Percentiles rank a stretch among this genome's conserved stretches.
Evolutionary conservation across 1,284 basidiomycete species (phyloP).

Genomic region (Melampsora larici-populina): DNA sequence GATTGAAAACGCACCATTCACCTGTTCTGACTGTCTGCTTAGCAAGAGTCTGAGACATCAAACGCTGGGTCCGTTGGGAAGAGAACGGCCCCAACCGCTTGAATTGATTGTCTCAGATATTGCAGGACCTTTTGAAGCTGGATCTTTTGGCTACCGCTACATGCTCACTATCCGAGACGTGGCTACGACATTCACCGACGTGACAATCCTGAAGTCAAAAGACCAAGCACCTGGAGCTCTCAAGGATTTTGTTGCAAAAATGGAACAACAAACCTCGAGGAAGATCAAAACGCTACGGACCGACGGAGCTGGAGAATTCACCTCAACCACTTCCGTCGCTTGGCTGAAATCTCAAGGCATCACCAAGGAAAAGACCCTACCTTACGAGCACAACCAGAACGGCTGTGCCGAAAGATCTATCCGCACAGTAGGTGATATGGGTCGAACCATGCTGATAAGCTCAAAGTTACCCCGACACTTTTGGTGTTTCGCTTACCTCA

Average conservation of each 20-base stretch:
- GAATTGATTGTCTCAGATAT: too few species aligned
- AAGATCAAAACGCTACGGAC: slow-evolving; percentile 13
- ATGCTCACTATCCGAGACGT: slow-evolving; percentile 1
- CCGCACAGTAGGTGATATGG: not conserved
- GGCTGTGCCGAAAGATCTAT: slow-evolving; percentile 7
- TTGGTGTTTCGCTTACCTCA: not conserved
- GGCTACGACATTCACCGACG: slow-evolving; percentile 1
- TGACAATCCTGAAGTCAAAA: not conserved
- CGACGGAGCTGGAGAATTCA: slow-evolving; percentile 15
- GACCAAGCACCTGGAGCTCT: not conserved
- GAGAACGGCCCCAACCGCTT: not conserved
- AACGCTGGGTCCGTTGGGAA: not conserved
- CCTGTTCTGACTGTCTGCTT: not conserved
- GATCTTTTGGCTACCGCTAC: too few species aligned
- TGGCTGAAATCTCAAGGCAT: not conserved
- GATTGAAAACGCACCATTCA: too few species aligned
- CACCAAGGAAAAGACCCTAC: not conserved
- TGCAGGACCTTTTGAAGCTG: too few species aligned
- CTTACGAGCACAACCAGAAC: too few species aligned
- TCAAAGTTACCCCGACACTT: not conserved
- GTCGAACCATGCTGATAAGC: not conserved
- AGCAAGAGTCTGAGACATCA: not conserved
- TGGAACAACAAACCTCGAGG: not conserved
- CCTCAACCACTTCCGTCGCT: not conserved
- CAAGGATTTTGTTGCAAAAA: slow-evolving; percentile 4